These are phyloP conservation scores for Guadua angustifolia DNA, from an alignment of 176 grass and related monocot genomes.

Conservation along the genomic window DNA sequence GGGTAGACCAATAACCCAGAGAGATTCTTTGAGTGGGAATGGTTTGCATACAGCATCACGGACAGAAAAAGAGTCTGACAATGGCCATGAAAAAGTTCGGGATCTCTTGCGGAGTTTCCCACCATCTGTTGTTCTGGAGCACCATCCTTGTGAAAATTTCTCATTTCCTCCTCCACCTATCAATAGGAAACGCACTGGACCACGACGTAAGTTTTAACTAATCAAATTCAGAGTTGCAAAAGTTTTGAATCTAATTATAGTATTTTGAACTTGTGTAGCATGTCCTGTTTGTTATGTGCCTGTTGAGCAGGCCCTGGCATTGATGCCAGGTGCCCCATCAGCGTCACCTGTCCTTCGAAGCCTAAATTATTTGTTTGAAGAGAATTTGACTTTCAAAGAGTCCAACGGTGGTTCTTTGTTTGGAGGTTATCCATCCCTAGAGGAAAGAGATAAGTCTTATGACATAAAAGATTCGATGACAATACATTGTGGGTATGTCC, in stretches of 20 bases:
- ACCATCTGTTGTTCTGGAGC: constrained; percentile 50
- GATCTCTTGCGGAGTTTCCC: constrained; percentile 36
- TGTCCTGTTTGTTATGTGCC: constrained; percentile 94
- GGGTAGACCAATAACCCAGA: constrained; percentile 38
- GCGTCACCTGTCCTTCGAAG: constrained; percentile 69
- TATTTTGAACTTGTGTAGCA: constrained; percentile 64
- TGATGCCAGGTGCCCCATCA: constrained; percentile 66
- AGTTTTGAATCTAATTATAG: constrained; percentile 41
- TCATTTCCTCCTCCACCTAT: constrained; percentile 79
- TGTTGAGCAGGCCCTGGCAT: constrained; percentile 70
- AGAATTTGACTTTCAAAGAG: constrained; percentile 63
- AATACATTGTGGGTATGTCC: constrained; percentile 86
- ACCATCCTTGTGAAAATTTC: constrained; percentile 94
- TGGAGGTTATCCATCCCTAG: constrained; percentile 88
- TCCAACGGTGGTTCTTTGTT: constrained; percentile 75
- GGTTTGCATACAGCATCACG: constrained; percentile 36
- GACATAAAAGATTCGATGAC: constrained; percentile 86
- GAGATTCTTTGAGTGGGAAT: constrained; percentile 40
- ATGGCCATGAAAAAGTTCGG: constrained; percentile 43
- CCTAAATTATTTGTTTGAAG: constrained; percentile 74
- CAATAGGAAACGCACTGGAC: constrained; percentile 87
- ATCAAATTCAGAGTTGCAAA: constrained; percentile 26
- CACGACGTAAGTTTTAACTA: constrained; percentile 77
- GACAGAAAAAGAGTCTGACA: constrained; percentile 29
- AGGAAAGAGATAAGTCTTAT: constrained; percentile 76